These are phyloP conservation scores for Xylariaceae sp. DNA, from an alignment of 2,329 filamentous ascomycete species.

Conservation along the genomic window DNA sequence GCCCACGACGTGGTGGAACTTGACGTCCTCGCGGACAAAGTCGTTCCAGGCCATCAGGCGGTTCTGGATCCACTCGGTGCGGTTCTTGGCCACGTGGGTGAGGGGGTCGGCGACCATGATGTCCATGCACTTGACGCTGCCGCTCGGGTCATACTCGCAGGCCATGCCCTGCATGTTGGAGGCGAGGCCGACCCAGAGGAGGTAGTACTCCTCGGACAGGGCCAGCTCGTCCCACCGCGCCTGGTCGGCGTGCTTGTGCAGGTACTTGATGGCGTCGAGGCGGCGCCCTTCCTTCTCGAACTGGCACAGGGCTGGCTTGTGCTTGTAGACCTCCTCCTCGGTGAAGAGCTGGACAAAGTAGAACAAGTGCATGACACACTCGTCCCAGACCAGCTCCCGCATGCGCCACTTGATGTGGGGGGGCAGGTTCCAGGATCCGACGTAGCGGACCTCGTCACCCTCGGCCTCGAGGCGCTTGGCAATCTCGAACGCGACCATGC, in stretches of 20 bases:
- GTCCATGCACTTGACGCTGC: slow-evolving; percentile 31
- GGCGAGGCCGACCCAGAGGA: slow-evolving; percentile 31
- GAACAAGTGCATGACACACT: slow-evolving; percentile 34
- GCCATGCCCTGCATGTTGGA: slow-evolving; percentile 32
- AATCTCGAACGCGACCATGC: slow-evolving; percentile 46
- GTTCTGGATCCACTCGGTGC: slow-evolving; percentile 27
- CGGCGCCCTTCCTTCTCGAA: slow-evolving; percentile 17
- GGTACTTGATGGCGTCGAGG: slow-evolving; percentile 14
- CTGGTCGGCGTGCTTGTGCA: slow-evolving; percentile 28
- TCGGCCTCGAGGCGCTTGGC: slow-evolving; percentile 37
- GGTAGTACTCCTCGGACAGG: no score
- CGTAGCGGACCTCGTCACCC: slow-evolving; percentile 35
- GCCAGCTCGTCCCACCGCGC: slow-evolving; percentile 15
- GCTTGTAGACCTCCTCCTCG: slow-evolving; percentile 20
- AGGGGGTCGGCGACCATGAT: slow-evolving; percentile 35
- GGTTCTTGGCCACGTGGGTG: slow-evolving; percentile 19
- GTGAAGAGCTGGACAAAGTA: slow-evolving; percentile 36
- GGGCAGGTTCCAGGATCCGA: slow-evolving; percentile 43
- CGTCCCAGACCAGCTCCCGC: slow-evolving; percentile 33
- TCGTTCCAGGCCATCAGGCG: slow-evolving; percentile 31
- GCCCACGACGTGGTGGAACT: slow-evolving; percentile 32
- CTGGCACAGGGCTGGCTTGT: slow-evolving; percentile 15
- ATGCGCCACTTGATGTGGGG: slow-evolving; percentile 42
- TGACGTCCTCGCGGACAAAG: slow-evolving; percentile 20
- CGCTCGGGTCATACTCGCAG: slow-evolving; percentile 37